Evolutionary conservation across 257 asterid genomes (phyloP).

Genomic region (Rhazya stricta): DNA sequence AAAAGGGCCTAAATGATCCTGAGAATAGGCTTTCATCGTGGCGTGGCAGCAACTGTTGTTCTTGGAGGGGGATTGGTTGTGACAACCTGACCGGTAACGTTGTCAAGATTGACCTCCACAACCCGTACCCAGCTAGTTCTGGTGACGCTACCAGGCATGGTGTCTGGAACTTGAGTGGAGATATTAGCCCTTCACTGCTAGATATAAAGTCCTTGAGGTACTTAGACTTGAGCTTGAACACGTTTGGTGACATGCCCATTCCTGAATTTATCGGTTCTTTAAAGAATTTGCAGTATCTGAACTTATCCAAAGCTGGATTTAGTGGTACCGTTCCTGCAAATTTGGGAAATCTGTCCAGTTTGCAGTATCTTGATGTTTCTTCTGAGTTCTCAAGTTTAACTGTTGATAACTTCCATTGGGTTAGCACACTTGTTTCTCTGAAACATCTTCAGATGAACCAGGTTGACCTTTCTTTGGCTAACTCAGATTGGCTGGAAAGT

Average conservation of each 20-base stretch:
- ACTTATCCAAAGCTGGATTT: slow-evolving; percentile 46
- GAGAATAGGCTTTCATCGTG: slow-evolving; percentile 39
- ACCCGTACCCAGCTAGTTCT: slow-evolving; percentile 21
- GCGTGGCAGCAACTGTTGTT: slow-evolving; percentile 39
- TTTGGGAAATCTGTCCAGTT: slow-evolving; percentile 41
- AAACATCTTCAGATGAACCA: slow-evolving; percentile 36
- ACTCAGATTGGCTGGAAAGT: slow-evolving; percentile 32
- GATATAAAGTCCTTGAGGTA: slow-evolving; percentile 32
- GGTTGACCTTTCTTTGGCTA: slow-evolving; percentile 38
- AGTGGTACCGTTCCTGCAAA: slow-evolving; percentile 29
- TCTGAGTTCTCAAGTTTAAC: slow-evolving; percentile 18
- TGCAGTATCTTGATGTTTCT: slow-evolving; percentile 50
- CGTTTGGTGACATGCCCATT: slow-evolving; percentile 34
- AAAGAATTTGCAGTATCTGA: slow-evolving; percentile 32
- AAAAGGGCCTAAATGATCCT: slow-evolving; percentile 46
- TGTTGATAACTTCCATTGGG: slow-evolving; percentile 33
- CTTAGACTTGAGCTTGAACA: slow-evolving; percentile 49
- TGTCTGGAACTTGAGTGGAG: slow-evolving; percentile 52
- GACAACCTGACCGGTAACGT: slow-evolving; percentile 30
- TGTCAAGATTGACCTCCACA: slow-evolving; percentile 32
- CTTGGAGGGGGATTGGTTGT: slow-evolving; percentile 42
- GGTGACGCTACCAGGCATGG: slow-evolving; percentile 21
- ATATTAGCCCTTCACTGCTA: slow-evolving; percentile 40
- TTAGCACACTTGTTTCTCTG: slow-evolving; percentile 32
- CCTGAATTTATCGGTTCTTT: slow-evolving; percentile 43